Base-by-base conservation (phyloP, 768 basidiomycete genomes). In the Boletus huronensis region DNA sequence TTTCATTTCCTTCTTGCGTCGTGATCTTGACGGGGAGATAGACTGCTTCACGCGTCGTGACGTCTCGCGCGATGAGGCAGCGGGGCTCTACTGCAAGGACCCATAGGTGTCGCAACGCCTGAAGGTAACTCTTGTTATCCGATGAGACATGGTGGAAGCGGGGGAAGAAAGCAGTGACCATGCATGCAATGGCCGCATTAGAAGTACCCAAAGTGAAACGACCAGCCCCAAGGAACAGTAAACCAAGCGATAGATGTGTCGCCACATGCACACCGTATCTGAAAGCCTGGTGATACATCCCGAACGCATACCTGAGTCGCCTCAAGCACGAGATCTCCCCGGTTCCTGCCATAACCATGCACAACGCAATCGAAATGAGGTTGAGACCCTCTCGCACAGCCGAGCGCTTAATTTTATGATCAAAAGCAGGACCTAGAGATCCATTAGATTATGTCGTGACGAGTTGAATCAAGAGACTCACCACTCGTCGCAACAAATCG, bases 331-430 rank as follows among this genome's bases (percentile, higher is more conserved):
- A 88, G 47, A 98, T 82, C 69, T 98, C 94, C 4, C 97, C 97
- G 0, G 94, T 96, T 10, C 97, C 97, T 2, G 96, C 93, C 92
- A 98, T 96, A 40, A 98, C 88, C 81, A 96, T 88, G 65, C 90
- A 85, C 31, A 97, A 73, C 1, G 94, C 79, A 34, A 97, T 79
- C 0, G 91, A 88, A 51, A 98, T 88, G 38, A 95, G 74, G 64
- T 90, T 95, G 34, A 98, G 76, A 4, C 91, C 92, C 62, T 93
- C 91, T 13, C 94, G 81, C 23, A 95, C 82, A 3, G 93, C 88
- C 6, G 88, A 85, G 2, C 94, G 85, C 63, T 89, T 88, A 67
- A 98, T 93, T 64, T 87, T 88, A 55, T 88, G 85, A 65, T 97
- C 93, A 61, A 93, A 96, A 0, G 87, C 80, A 34, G 83, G 77